Base-by-base conservation (phyloP, 306 rosid species). In the Corylus avellana region DNA sequence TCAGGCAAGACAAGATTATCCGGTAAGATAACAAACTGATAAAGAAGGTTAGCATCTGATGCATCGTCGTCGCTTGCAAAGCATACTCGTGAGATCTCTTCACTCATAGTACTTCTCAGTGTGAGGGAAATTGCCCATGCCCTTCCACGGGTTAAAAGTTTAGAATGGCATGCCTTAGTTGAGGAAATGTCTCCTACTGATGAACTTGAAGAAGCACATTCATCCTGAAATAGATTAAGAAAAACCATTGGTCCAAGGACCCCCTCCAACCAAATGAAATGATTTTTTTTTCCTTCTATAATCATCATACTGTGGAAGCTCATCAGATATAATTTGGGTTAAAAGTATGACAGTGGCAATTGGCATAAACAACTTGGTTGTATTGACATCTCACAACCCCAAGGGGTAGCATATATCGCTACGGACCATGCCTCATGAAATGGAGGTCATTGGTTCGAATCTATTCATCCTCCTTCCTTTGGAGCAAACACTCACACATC, bases 91-190 rank as follows among this genome's bases (percentile, higher is more conserved):
- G 81, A 87, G 51, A 95, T 87, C 83, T 89, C 98, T 78, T 90
- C 98, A 84, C 86, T 90, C 58, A 90, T 72, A 49, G 88, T 13
- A 85, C 84, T 85, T 86, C 83, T 92, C 74, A 86, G 84, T n/a
- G 92, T 82, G 51, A 92, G 90, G 61, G 94, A 90, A 81, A 95
- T 87, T 70, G 93, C 94, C 98, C 98, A 91, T 4, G 97, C 93
- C 66, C 86, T 86, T 85, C 98, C 98, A 69, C 70, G 69, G 75
- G 88, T 88, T 78, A 92, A 88, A 84, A 90, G 76, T 82, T 67
- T 5, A 61, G 84, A 71, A 85, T 78, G 72, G 56, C 75, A 50
- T 61, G 74, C 76, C 79, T 74, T 62, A 17, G 83, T 44, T 18
- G 90, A 76, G 20, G 89, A 88, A 84, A 46, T 84, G 77, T 86